Conservation (phyloP, 1,284 basidiomycete genomes). For the Heterobasidion irregulare region DNA sequence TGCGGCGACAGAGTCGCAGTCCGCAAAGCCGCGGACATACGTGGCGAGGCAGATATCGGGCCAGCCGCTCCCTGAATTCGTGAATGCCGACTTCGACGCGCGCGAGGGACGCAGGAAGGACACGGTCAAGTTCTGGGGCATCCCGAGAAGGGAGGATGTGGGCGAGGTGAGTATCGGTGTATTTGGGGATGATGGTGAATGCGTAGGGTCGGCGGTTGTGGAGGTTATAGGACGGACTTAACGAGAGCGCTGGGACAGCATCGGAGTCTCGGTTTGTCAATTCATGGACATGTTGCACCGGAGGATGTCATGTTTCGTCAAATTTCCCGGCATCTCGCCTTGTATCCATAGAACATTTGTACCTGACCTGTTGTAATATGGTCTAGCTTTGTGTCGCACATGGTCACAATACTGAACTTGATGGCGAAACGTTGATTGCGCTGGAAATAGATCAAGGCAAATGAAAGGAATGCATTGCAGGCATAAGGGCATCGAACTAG, state of each 20-base stretch:
- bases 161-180: constrained; percentile 53
- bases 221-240: constrained; percentile 35
- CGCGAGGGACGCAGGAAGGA: constrained; percentile 28
- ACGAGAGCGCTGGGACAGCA: not conserved
- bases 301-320: not conserved
- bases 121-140: constrained; percentile 49
- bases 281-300: not conserved
- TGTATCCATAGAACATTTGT: not conserved
- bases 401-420: not conserved
- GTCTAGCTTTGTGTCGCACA: not conserved
- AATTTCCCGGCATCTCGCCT: not conserved
- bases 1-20: constrained; percentile 11
- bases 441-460: not conserved
- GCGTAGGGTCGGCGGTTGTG: constrained; percentile 47
- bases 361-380: not conserved
- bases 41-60: constrained; percentile 46
- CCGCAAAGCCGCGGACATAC: constrained; percentile 18
- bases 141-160: constrained; percentile 40
- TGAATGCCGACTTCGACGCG: constrained; percentile 41
- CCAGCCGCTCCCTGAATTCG: constrained; percentile 45
- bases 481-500: not conserved
- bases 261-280: not conserved
- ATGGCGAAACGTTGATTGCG: not conserved
- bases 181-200: constrained; percentile 40
- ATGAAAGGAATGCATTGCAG: no score